Percentiles rank a stretch among this genome's conserved stretches.
Conservation (phyloP, 306 rosid species). For the Aeschynomene evenia region DNA sequence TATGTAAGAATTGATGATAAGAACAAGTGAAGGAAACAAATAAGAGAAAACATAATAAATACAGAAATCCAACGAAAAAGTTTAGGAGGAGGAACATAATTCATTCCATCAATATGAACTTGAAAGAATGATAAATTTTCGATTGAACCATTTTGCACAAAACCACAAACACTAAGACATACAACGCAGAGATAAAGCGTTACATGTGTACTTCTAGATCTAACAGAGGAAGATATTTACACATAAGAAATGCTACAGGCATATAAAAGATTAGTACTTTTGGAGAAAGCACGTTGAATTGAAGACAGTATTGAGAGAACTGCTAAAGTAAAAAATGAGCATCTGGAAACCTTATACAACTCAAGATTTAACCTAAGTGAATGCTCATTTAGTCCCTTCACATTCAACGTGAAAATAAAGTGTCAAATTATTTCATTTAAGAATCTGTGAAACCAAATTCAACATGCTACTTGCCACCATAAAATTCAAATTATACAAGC, state of each 20-base stretch:
- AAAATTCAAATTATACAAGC: conserved; percentile 1
- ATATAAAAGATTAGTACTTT: neutral
- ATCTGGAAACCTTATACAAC: neutral
- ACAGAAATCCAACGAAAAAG: neutral
- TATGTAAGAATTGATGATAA: conserved; percentile 5
- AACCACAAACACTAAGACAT: neutral
- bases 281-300: neutral
- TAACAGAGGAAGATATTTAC: neutral
- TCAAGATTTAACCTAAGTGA: neutral
- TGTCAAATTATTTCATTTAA: conserved; percentile 2
- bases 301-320: neutral
- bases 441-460: conserved; percentile 1
- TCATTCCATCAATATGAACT: conserved; percentile 1
- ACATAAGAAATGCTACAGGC: neutral
- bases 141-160: conserved; percentile 1
- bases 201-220: neutral
- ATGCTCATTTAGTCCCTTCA: neutral
- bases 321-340: conserved; percentile 8
- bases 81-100: conserved; percentile 9
- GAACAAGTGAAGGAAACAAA: conserved; percentile 14
- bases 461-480: neutral
- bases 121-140: conserved; percentile 15
- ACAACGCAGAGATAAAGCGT: conserved; percentile 9
- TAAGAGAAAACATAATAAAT: conserved; percentile 4
- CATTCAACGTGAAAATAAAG: conserved; percentile 24